Percentiles rank a stretch among this genome's conserved stretches.
Evolutionary conservation across 257 asterid genomes (phyloP).

Genomic region (Solanum verrucosum): DNA sequence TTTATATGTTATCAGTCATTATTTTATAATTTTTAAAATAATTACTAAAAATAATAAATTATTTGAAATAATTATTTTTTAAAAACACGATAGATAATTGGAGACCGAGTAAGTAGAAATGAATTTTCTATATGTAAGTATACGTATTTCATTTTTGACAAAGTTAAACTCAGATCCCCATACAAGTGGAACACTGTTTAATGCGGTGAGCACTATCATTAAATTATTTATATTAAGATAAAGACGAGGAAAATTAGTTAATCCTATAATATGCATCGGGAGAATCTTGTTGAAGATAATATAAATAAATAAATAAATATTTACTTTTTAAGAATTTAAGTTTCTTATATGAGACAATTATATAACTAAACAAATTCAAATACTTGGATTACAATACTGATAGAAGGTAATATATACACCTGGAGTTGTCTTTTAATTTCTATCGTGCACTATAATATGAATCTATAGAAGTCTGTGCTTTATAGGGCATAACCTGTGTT

Average conservation of each 20-base stretch:
- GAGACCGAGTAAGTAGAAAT: neutral
- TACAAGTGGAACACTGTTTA: slow-evolving; percentile 19
- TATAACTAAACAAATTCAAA: neutral
- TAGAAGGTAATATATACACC: neutral
- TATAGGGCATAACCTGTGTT: neutral
- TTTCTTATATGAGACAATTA: neutral
- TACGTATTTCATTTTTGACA: neutral
- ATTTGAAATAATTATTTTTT: no score
- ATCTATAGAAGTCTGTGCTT: neutral
- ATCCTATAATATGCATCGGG: neutral
- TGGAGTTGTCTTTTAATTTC: neutral
- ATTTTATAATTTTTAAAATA: neutral
- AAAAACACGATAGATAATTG: neutral
- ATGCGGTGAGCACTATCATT: neutral
- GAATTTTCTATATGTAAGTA: neutral
- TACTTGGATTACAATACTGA: neutral
- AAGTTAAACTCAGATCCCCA: neutral
- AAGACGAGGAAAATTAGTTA: neutral
- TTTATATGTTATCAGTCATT: neutral
- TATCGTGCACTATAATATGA: neutral
- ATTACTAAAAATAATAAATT: neutral
- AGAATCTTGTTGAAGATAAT: neutral
- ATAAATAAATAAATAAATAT: neutral
- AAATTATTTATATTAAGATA: neutral
- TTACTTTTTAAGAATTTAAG: neutral